Percentiles rank a stretch among this genome's conserved stretches.
Conservation (phyloP, 2,329 filamentous ascomycete genomes). For the Dothideomycetes sp. region DNA sequence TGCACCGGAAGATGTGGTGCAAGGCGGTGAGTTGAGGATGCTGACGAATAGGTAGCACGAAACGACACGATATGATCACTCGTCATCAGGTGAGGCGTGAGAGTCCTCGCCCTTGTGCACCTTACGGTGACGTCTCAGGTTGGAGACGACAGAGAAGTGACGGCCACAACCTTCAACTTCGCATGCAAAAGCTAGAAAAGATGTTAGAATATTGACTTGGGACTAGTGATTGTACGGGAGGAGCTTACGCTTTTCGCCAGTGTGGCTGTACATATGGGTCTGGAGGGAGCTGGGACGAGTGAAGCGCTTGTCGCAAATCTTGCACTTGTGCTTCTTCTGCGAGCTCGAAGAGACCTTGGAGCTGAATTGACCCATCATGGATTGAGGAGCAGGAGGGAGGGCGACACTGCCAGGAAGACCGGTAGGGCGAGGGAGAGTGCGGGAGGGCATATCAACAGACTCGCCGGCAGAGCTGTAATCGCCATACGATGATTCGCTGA, state of each 20-base stretch:
- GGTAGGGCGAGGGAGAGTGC: conserved; percentile 74
- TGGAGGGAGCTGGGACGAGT: conserved; percentile 89
- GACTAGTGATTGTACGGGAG: neutral
- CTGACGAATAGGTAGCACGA: neutral
- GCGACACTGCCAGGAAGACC: conserved; percentile 49
- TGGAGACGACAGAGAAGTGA: conserved; percentile 95
- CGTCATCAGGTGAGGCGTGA: conserved; percentile 41
- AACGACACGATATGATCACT: conserved; percentile 19
- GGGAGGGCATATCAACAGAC: conserved; percentile 68
- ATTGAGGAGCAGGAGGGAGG: conserved; percentile 75
- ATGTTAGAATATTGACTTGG: conserved; percentile 40
- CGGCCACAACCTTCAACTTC: conserved; percentile 91
- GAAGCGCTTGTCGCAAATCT: conserved; percentile 96
- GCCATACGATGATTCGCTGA: conserved; percentile 70
- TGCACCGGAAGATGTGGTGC: neutral
- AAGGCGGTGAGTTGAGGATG: neutral
- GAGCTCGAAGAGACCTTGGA: conserved; percentile 93
- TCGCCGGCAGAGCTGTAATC: conserved; percentile 93
- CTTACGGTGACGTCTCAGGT: conserved; percentile 87
- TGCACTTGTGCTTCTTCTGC: conserved; percentile 99
- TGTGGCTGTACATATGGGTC: conserved; percentile 98
- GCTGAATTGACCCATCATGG: conserved; percentile 98
- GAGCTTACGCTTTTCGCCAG: conserved; percentile 89
- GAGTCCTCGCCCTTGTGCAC: conserved; percentile 71
- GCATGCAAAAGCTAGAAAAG: conserved; percentile 86